Conservation (phyloP, 2,329 filamentous ascomycete genomes). For the Ascochyta clinopodiicola region DNA sequence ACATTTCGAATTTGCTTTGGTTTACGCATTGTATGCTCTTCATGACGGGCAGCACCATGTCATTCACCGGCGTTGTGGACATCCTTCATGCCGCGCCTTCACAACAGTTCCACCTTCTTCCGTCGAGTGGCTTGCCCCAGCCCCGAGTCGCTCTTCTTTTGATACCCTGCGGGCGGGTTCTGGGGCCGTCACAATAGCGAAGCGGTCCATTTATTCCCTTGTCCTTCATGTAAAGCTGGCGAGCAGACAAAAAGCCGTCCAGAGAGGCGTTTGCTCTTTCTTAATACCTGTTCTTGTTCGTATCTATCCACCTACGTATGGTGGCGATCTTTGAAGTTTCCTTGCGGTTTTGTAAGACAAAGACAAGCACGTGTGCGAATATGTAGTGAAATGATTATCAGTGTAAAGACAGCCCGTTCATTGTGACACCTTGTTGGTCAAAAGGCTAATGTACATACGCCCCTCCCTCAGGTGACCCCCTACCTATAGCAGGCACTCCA, state of each 20-base stretch:
- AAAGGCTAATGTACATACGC: background rate
- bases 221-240: slow-evolving; percentile 19
- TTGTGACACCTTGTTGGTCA: slow-evolving; percentile 5
- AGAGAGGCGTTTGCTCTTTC: slow-evolving; percentile 25
- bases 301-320: slow-evolving; percentile 21
- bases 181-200: slow-evolving; percentile 30
- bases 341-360: slow-evolving; percentile 22
- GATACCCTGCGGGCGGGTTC: slow-evolving; percentile 43
- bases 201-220: slow-evolving; percentile 26
- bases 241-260: slow-evolving; percentile 17
- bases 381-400: slow-evolving; percentile 20
- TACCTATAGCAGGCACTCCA: background rate
- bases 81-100: slow-evolving; percentile 34
- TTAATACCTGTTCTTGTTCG: slow-evolving; percentile 27
- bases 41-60: slow-evolving; percentile 40
- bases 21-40: slow-evolving; percentile 47
- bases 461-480: background rate
- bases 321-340: slow-evolving; percentile 17
- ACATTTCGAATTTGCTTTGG: slow-evolving; percentile 40
- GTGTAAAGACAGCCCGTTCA: slow-evolving; percentile 4
- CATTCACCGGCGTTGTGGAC: slow-evolving; percentile 48
- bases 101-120: slow-evolving; percentile 30
- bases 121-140: slow-evolving; percentile 41
- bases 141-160: slow-evolving; percentile 43
- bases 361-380: slow-evolving; percentile 21